phyloP scores from a whole-genome alignment of 2,329 filamentous ascomycete genomes.

The Hypoxylon sp. region DNA sequence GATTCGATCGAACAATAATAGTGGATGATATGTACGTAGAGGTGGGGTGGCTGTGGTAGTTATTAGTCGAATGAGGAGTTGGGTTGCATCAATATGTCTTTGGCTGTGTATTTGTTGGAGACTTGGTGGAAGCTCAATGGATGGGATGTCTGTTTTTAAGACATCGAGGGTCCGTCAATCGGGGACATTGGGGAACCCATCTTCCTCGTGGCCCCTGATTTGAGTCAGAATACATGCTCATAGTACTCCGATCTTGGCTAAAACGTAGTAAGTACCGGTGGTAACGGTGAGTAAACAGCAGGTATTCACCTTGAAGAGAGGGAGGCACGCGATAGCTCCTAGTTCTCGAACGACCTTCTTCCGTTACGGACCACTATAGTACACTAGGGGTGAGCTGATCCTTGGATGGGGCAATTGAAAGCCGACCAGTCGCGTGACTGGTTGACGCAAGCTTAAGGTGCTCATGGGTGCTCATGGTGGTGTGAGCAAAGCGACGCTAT shows the following conservation, averaged over 20 bases:
- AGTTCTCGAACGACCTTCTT: constrained; percentile 45
- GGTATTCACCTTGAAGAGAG: constrained; percentile 27
- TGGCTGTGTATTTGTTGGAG: constrained; percentile 39
- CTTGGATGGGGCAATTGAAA: constrained; percentile 42
- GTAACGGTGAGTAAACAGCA: constrained; percentile 9
- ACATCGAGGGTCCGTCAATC: constrained; percentile 26
- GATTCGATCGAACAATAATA: constrained; percentile 32
- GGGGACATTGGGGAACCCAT: constrained; percentile 3
- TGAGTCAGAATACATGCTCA: constrained; percentile 43
- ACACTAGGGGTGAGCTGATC: constrained; percentile 41
- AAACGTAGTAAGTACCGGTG: not conserved
- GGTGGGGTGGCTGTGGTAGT: constrained; percentile 38
- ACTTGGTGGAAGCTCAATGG: constrained; percentile 37
- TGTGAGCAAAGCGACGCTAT: constrained; percentile 38
- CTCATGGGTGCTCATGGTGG: constrained; percentile 18
- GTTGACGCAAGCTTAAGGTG: constrained; percentile 42
- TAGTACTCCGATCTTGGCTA: constrained; percentile 23
- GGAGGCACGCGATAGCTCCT: constrained; percentile 41
- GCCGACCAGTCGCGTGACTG: constrained; percentile 44
- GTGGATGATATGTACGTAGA: constrained; percentile 29
- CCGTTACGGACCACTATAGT: constrained; percentile 18
- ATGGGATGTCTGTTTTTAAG: constrained; percentile 39
- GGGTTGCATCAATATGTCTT: constrained; percentile 45
- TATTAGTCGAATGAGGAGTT: constrained; percentile 41
- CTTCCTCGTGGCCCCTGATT: constrained; percentile 32